Evolutionary conservation across 2,329 filamentous ascomycete species (phyloP), one percentile per base, ranked within the genome.

Genomic region (Pseudogymnoascus destructans): DNA sequence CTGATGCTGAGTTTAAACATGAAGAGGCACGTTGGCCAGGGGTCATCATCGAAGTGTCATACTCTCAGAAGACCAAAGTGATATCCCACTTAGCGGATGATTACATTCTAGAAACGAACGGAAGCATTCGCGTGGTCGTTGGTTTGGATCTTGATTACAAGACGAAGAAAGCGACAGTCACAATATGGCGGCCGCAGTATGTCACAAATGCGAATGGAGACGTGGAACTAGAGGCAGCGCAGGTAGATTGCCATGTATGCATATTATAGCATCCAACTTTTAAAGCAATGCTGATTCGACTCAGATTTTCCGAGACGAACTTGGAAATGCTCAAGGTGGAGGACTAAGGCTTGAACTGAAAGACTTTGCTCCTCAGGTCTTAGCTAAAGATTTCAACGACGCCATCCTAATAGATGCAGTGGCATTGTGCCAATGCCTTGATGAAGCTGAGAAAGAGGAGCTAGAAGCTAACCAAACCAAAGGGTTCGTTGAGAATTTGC

Each of bases 111-210:
- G 65, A 66, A 42, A 64, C 61, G 21, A 57, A 66, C 57, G 60
- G 64, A 40, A 60, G 61, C 59, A 68, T 70, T 36, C 60, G 65
- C n/a, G 66, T 66, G 23, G 65, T 70, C 21, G 57, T 70, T 5
- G 69, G 69, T 33, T 40, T 71, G 30, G 67, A 70, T 59, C 65
- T 70, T 32, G 66, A 67, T 55, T 70, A 70, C 59, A 63, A 60
- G 59, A 62, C 27, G 30, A 66, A 66, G 60, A 61, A 57, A 63
- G 67, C 68, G n/a, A 66, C 63, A 1, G 60, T 70, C 13, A 67
- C 64, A 21, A 58, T 71, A 32, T 71, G 68, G 69, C 64, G 66
- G 54, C 61, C 68, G 32, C 60, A 58, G 3, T 36, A 58, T 46
- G 61, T 65, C 35, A 54, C 27, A 30, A 58, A 62, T 55, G 65